Percentiles rank a stretch among this genome's conserved stretches.
These are phyloP conservation scores for Postia placenta DNA, from an alignment of 768 basidiomycete species.

Conservation along the genomic window DNA sequence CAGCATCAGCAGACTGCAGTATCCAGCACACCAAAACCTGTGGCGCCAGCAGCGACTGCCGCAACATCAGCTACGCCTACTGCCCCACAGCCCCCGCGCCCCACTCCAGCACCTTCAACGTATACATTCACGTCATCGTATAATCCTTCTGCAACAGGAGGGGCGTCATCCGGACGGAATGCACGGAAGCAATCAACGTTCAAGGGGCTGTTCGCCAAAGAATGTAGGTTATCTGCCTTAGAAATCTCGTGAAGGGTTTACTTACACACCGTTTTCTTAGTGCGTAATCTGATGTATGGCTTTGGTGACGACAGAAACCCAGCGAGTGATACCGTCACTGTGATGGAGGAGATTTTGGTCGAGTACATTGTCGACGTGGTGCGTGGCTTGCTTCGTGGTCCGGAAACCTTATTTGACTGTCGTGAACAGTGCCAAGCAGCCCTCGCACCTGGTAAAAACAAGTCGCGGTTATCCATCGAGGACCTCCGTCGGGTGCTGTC, in stretches of 20 bases:
- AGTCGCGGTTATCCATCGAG: constrained; percentile 76
- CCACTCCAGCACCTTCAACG: constrained; percentile 29
- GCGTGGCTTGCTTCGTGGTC: constrained; percentile 26
- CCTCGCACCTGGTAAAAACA: constrained; percentile 54
- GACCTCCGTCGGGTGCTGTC: constrained; percentile 78
- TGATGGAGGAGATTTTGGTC: constrained; percentile 91
- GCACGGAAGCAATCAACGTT: constrained; percentile 60
- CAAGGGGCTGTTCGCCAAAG: constrained; percentile 76
- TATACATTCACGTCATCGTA: constrained; percentile 52
- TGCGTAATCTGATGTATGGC: constrained; percentile 85
- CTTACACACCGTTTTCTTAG: too few species aligned
- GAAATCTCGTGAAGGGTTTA: background rate
- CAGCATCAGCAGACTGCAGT: constrained; percentile 18
- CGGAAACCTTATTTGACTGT: background rate
- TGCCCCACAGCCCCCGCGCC: constrained; percentile 22
- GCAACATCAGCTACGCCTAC: constrained; percentile 24
- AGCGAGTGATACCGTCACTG: constrained; percentile 79
- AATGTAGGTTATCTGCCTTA: constrained; percentile 47
- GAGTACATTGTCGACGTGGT: constrained; percentile 91
- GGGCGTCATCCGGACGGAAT: constrained; percentile 37
- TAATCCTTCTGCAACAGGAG: constrained; percentile 32
- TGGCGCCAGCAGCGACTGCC: constrained; percentile 19
- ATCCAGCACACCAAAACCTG: constrained; percentile 13
- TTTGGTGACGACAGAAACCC: constrained; percentile 91
- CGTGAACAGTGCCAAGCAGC: constrained; percentile 62